Evolutionary conservation across 2,329 filamentous ascomycete genomes (phyloP), one percentile per base, ranked within the genome.

Genomic region (Emmonsiellopsis sp.): DNA sequence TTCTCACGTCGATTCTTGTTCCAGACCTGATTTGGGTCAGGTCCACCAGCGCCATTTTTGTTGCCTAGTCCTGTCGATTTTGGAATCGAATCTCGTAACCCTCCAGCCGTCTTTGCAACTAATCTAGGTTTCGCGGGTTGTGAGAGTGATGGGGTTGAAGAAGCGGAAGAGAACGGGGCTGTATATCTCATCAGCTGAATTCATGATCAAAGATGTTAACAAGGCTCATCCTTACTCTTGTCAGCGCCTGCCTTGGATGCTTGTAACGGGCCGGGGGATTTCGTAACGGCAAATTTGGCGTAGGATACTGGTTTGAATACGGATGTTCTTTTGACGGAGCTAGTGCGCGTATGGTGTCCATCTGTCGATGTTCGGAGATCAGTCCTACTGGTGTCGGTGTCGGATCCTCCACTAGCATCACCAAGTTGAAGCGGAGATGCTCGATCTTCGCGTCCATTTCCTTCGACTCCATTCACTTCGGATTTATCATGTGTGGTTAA

Each of bases 11-110:
- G 76, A 64, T 85, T 85, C 69, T 83, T 84, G 64, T 85, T 85
- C 82, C 82, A 85, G 50, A 85, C 82, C 67, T 83, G 82, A 67
- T 76, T 83, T n/a, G 80, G 80, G 68, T 85, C 81, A 49, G 82
- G 81, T n/a, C 79, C 80, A 59, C 68, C 67, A 57, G 67, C 67
- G 52, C 75, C 74, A 54, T 73, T 72, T 55, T 72, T 71, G 47
- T 71, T 72, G 52, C 70, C 70, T 53, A 64, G 68, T 53, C 77
- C 68, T 48, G 71, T 71, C 26, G 74, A 60, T 55, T 79, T 79
- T 38, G 76, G 74, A 44, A 76, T 63, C 15, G 74, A 72, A 56
- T 78, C 77, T 55, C 77, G 73, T 53, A 78, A 66, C 30, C 74
- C 74, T 58, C 76, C 75, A 15, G 79, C 80, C 38, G 80, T 77